Conservation (phyloP, 352 stramenopile species). For the Globisporangium cylindrosporum region DNA sequence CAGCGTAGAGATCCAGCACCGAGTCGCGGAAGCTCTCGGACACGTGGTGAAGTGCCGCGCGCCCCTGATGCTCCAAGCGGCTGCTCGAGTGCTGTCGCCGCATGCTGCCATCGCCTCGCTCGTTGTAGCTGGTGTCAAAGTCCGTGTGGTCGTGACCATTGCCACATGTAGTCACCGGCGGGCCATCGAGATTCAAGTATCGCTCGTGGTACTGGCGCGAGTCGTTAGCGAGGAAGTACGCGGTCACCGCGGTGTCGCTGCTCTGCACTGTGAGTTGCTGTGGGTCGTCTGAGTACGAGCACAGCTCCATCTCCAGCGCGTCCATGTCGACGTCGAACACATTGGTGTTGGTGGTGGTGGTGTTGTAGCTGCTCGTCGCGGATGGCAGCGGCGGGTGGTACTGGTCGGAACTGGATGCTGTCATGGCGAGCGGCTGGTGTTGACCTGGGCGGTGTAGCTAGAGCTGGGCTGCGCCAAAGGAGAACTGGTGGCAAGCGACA, state of each 20-base stretch:
- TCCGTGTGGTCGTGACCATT: slow-evolving; percentile 23
- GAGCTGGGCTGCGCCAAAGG: background rate
- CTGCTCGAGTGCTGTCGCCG: slow-evolving; percentile 16
- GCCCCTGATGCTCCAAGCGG: slow-evolving; percentile 10
- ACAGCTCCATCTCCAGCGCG: slow-evolving; percentile 12
- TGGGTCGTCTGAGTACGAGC: background rate
- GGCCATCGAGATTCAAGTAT: slow-evolving; percentile 12
- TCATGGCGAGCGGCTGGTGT: background rate
- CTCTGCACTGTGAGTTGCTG: slow-evolving; percentile 14
- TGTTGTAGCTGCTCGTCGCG: background rate
- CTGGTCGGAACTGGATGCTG: slow-evolving; percentile 1
- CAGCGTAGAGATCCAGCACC: slow-evolving; percentile 73
- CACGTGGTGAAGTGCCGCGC: slow-evolving; percentile 24
- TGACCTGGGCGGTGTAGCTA: background rate
- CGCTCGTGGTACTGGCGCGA: slow-evolving; percentile 7
- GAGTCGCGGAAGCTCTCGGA: slow-evolving; percentile 56
- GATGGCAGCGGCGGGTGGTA: background rate
- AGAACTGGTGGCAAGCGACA: background rate
- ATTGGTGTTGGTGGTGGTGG: background rate
- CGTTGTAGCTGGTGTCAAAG: slow-evolving; percentile 13
- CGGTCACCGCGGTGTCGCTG: slow-evolving; percentile 13
- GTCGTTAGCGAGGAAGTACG: slow-evolving; percentile 15
- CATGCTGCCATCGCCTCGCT: background rate
- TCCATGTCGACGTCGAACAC: slow-evolving; percentile 9
- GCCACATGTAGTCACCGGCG: slow-evolving; percentile 15